These are phyloP conservation scores for Seiridium unicorne DNA, from an alignment of 2,329 filamentous ascomycete species.

Conservation along the genomic window DNA sequence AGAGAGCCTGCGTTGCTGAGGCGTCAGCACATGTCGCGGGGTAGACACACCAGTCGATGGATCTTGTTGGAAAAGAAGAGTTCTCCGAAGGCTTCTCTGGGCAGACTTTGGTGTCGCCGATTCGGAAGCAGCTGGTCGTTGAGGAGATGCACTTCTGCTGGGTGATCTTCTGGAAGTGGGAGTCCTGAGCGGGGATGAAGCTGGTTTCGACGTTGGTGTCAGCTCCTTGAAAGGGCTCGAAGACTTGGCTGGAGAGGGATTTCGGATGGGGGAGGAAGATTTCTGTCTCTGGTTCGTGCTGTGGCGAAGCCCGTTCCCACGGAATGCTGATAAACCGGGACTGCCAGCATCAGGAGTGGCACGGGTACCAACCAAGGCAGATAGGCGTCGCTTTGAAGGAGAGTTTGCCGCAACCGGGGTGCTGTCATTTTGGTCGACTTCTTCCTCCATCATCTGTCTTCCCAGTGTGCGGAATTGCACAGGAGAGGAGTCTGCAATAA, in stretches of 20 bases:
- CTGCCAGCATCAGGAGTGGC: constrained; percentile 47
- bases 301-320: constrained; percentile 45
- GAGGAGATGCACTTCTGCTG: constrained; percentile 47
- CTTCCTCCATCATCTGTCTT: constrained; percentile 59
- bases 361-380: constrained; percentile 29
- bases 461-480: constrained; percentile 43
- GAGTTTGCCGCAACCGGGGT: constrained; percentile 36
- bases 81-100: constrained; percentile 26
- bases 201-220: neutral
- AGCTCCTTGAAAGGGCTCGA: constrained; percentile 7
- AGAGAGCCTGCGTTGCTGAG: constrained; percentile 58
- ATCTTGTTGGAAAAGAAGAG: constrained; percentile 29
- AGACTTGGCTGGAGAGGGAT: constrained; percentile 15
- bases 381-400: constrained; percentile 30
- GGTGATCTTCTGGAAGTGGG: constrained; percentile 45
- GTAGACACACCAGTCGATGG: constrained; percentile 54
- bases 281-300: constrained; percentile 43
- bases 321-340: constrained; percentile 53
- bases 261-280: constrained; percentile 27
- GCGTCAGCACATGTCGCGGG: constrained; percentile 63
- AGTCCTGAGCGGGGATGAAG: constrained; percentile 22
- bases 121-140: constrained; percentile 31
- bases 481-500: constrained; percentile 45
- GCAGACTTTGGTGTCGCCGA: constrained; percentile 21
- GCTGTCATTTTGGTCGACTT: constrained; percentile 48